A percentile compares a stretch with the other conserved stretches of the same genome.
Conservation (phyloP, 2,329 filamentous ascomycete species). For the Diaporthe capsici region DNA sequence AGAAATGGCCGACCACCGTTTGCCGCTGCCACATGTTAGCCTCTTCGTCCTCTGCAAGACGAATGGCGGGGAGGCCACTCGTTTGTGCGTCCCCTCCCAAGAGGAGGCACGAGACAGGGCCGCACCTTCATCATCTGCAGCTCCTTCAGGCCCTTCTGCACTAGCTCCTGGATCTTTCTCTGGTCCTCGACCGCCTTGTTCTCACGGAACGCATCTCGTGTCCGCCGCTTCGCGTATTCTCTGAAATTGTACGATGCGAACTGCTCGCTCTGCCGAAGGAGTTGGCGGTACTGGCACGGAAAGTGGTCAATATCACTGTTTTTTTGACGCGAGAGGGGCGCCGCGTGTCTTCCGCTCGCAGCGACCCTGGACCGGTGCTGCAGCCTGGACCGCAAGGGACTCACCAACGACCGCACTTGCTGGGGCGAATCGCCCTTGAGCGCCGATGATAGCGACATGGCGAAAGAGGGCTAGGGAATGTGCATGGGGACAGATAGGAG, state of each 20-base stretch:
- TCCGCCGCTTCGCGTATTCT: slow-evolving; percentile 93
- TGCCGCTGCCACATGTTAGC: slow-evolving; percentile 76
- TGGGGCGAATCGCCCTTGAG: slow-evolving; percentile 69
- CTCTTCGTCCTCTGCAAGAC: slow-evolving; percentile 13
- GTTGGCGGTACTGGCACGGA: slow-evolving; percentile 82
- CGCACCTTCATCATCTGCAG: slow-evolving; percentile 90
- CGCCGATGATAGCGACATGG: slow-evolving; percentile 48
- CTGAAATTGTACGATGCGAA: slow-evolving; percentile 98
- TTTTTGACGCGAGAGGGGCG: not conserved
- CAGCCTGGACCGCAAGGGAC: slow-evolving; percentile 48
- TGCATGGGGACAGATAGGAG: slow-evolving; percentile 23
- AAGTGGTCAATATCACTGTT: slow-evolving; percentile 33
- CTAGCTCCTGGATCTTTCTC: slow-evolving; percentile 85
- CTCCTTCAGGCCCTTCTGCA: slow-evolving; percentile 90
- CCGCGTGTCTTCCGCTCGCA: not conserved
- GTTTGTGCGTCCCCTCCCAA: not conserved
- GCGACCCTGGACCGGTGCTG: not conserved
- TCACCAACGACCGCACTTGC: slow-evolving; percentile 70
- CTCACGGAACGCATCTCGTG: slow-evolving; percentile 90
- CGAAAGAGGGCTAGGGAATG: slow-evolving; percentile 28
- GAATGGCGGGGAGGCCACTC: not conserved
- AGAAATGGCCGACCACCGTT: slow-evolving; percentile 95
- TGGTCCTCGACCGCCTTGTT: slow-evolving; percentile 80
- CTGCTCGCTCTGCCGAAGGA: slow-evolving; percentile 87
- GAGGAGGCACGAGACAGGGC: slow-evolving; percentile 15